Conservation (phyloP, 768 basidiomycete species). For the Tylopilus rubrobrunneus region DNA sequence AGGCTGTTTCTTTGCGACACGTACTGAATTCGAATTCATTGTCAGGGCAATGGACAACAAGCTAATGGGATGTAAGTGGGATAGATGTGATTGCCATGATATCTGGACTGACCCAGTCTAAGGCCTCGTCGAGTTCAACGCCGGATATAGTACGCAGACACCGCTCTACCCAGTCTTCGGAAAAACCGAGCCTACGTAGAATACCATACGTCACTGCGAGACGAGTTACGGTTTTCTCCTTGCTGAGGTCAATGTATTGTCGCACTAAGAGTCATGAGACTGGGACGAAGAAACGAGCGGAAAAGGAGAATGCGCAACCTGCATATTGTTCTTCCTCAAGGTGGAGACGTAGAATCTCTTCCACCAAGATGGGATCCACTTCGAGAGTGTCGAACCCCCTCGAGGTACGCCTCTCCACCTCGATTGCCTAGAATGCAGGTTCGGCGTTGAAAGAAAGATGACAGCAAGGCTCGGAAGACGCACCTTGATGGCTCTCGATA, state of each 20-base stretch:
- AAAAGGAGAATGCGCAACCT: slow-evolving; percentile 12
- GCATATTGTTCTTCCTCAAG: slow-evolving; percentile 34
- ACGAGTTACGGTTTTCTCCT: slow-evolving; percentile 67
- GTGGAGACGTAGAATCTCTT: slow-evolving; percentile 56
- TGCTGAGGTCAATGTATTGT: slow-evolving; percentile 43
- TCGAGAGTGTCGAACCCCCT: slow-evolving; percentile 59
- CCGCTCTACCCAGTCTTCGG: slow-evolving; percentile 61
- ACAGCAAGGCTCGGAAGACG: background rate
- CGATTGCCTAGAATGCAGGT: slow-evolving; percentile 48
- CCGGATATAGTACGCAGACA: slow-evolving; percentile 64
- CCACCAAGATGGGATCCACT: slow-evolving; percentile 53
- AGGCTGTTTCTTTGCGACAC: slow-evolving; percentile 3
- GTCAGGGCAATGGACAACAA: slow-evolving; percentile 60
- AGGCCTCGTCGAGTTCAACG: slow-evolving; percentile 80
- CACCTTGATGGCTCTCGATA: slow-evolving; percentile 69
- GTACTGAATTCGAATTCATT: slow-evolving; percentile 47
- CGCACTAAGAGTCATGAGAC: slow-evolving; percentile 3
- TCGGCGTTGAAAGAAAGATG: background rate
- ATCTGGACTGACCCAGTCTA: slow-evolving; percentile 73
- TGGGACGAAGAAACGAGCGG: slow-evolving; percentile 2
- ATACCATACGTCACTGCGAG: slow-evolving; percentile 81
- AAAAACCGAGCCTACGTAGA: slow-evolving; percentile 73
- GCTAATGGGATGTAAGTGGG: slow-evolving; percentile 37
- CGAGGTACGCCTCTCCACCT: slow-evolving; percentile 75
- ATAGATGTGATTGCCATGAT: background rate